A percentile compares a stretch with the other conserved stretches of the same genome.
Evolutionary conservation across 495 filamentous ascomycete genomes (phyloP).

Genomic region (Annulohypoxylon nitens): DNA sequence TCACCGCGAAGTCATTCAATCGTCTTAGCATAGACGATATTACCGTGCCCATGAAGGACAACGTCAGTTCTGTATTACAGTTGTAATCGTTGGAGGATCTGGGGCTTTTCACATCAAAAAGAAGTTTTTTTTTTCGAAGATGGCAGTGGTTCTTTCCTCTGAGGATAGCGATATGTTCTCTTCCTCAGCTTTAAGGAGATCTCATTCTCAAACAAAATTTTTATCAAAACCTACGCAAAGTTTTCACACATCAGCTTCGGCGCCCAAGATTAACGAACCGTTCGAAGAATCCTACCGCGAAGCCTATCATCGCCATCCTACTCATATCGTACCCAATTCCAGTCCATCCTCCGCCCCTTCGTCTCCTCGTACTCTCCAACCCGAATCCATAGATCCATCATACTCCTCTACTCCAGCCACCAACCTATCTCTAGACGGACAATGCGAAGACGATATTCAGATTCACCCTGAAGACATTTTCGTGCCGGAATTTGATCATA

Average conservation of each 20-base stretch:
- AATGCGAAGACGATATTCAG: constrained; percentile 64
- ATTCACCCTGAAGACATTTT: constrained; percentile 64
- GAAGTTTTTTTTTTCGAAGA: constrained; percentile 39
- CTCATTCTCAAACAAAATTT: constrained; percentile 63
- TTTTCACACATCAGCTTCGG: constrained; percentile 59
- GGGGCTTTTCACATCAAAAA: constrained; percentile 23
- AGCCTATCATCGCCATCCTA: constrained; percentile 46
- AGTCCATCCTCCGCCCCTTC: constrained; percentile 64
- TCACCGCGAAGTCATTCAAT: constrained; percentile 5
- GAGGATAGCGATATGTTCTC: constrained; percentile 63
- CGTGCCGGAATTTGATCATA: constrained; percentile 70
- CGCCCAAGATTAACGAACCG: constrained; percentile 57
- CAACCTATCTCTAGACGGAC: constrained; percentile 71
- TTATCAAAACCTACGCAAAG: constrained; percentile 48
- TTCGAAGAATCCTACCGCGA: constrained; percentile 50
- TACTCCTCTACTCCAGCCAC: constrained; percentile 72
- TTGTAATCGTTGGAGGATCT: constrained; percentile 41
- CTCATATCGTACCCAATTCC: constrained; percentile 55
- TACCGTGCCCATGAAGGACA: constrained; percentile 41
- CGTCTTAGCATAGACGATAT: constrained; percentile 24
- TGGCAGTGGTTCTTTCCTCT: constrained; percentile 62
- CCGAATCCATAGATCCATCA: constrained; percentile 57
- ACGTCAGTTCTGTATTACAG: constrained; percentile 20
- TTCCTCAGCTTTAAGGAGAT: constrained; percentile 58
- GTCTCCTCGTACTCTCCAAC: constrained; percentile 56